These are phyloP conservation scores for Penicillium italicum DNA, from an alignment of 2,329 filamentous ascomycete genomes.

Conservation along the genomic window DNA sequence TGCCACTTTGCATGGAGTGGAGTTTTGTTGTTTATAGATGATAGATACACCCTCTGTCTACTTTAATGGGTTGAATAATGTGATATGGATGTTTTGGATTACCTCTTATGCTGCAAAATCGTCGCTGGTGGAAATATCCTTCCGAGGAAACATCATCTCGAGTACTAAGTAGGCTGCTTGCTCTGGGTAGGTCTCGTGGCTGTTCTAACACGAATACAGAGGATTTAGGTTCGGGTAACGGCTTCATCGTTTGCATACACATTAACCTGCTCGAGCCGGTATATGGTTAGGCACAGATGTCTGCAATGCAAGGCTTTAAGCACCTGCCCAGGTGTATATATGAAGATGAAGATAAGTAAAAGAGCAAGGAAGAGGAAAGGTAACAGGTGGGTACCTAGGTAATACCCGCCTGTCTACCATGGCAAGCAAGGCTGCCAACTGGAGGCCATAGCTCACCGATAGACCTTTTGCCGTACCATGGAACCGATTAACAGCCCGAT, in stretches of 20 bases:
- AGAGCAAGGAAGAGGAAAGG: background rate
- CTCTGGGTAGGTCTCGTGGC: background rate
- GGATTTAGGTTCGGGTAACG: background rate
- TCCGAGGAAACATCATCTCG: background rate
- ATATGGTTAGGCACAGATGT: background rate
- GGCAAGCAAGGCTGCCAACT: background rate
- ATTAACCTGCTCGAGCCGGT: background rate
- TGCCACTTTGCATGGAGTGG: conserved; percentile 17
- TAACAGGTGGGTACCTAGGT: background rate
- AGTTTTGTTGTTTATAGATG: conserved; percentile 24
- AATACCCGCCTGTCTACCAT: background rate
- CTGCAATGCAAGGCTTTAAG: background rate
- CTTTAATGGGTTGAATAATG: conserved; percentile 19
- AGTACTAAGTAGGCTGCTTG: no score
- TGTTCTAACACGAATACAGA: no score
- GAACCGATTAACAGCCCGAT: background rate
- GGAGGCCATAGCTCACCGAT: background rate
- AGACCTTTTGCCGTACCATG: background rate
- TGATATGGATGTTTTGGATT: conserved; percentile 16
- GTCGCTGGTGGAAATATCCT: background rate
- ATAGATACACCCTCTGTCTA: conserved; percentile 18
- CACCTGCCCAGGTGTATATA: background rate
- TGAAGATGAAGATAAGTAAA: background rate
- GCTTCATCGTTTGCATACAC: background rate
- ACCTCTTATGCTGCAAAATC: background rate